Conservation (phyloP, 225 moss, liverwort and hornwort genomes). For the Neckera pumila region DNA sequence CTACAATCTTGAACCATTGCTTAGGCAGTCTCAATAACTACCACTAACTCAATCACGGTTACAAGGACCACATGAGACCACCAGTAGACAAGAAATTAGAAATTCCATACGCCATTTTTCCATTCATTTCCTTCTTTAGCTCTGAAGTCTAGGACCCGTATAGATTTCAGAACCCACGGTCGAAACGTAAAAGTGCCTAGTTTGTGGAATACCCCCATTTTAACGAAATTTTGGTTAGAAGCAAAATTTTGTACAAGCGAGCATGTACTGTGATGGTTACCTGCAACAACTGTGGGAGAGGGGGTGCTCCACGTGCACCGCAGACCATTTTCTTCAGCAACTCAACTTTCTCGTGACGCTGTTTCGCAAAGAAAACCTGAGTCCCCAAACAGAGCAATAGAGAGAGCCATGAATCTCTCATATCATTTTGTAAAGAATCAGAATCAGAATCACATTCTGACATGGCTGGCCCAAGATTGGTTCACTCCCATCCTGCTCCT, state of each 20-base stretch:
- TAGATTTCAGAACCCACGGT: too few species aligned
- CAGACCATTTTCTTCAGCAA: slow-evolving; percentile 19
- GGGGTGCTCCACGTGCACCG: slow-evolving; percentile 7
- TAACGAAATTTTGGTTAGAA: neutral
- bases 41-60: neutral
- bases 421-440: neutral
- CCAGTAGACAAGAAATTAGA: too few species aligned
- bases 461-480: neutral
- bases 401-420: neutral
- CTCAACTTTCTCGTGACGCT: slow-evolving; percentile 21
- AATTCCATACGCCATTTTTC: too few species aligned
- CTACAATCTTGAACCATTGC: neutral
- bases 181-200: too few species aligned
- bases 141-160: too few species aligned
- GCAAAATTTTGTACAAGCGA: neutral
- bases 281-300: slow-evolving; percentile 33
- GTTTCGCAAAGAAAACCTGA: slow-evolving; percentile 6
- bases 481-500: neutral
- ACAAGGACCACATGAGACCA: neutral
- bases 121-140: too few species aligned
- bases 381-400: neutral
- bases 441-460: neutral
- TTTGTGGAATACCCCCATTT: too few species aligned
- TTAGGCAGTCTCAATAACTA: neutral
- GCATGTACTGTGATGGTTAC: neutral